These are phyloP conservation scores for Parsonsia alboflavescens DNA, from an alignment of 257 asterid genomes.

Conservation along the genomic window DNA sequence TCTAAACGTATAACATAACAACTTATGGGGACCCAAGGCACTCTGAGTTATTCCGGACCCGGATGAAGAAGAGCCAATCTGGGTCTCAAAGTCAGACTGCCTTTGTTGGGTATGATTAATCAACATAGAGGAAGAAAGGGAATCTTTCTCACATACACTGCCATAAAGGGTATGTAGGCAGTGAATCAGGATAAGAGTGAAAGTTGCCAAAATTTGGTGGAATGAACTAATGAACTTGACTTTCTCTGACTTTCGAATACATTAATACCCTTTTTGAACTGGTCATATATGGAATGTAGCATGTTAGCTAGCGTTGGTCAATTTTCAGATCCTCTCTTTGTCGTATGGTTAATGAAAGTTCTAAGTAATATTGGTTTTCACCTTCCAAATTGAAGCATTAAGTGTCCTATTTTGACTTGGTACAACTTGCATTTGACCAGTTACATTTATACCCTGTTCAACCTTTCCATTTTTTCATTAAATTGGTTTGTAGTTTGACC, in stretches of 20 bases:
- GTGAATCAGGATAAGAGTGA: not conserved
- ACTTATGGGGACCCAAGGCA: not conserved
- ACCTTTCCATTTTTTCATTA: not conserved
- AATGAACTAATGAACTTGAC: not conserved
- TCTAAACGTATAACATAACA: no score
- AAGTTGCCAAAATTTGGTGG: not conserved
- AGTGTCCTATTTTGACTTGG: not conserved
- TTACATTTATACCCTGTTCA: not conserved
- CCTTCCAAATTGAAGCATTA: not conserved
- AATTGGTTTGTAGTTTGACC: not conserved
- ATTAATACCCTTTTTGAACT: not conserved
- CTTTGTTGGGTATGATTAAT: not conserved
- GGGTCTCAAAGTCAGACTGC: not conserved
- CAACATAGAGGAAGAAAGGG: not conserved
- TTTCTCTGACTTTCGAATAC: not conserved
- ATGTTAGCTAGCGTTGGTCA: not conserved
- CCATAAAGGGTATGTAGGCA: not conserved
- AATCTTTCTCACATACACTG: not conserved
- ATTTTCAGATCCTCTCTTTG: not conserved
- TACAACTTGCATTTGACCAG: not conserved
- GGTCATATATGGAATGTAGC: not conserved
- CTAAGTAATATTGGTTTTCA: not conserved
- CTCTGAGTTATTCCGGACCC: not conserved
- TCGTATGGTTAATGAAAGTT: not conserved
- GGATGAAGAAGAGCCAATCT: not conserved